phyloP scores from a whole-genome alignment of 1,284 basidiomycete species.

The Sporisorium iseilematis-ciliati region DNA sequence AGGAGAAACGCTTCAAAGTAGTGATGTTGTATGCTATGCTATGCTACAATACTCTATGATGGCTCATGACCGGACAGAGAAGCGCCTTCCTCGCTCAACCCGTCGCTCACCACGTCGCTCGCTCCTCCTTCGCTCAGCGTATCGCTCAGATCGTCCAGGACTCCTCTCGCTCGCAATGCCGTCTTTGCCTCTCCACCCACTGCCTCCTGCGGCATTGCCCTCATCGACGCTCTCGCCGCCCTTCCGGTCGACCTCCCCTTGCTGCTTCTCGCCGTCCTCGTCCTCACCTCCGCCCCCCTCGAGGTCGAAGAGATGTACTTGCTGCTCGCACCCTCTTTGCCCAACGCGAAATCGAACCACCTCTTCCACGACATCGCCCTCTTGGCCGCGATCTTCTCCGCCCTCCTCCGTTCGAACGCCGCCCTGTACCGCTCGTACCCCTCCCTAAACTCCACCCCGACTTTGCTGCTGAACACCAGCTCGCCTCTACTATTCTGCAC shows the following conservation, averaged over 20 bases:
- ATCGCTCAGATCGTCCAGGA: constrained; percentile 23
- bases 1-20: neutral
- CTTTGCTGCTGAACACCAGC: constrained; percentile 91
- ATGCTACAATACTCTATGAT: constrained; percentile 20
- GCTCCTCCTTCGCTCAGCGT: constrained; percentile 26
- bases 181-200: too few species aligned
- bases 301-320: neutral
- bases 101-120: constrained; percentile 31
- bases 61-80: constrained; percentile 36
- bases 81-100: constrained; percentile 18
- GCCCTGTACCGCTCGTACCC: constrained; percentile 91
- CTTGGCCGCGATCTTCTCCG: constrained; percentile 73
- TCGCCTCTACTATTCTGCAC: constrained; percentile 92
- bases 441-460: constrained; percentile 85
- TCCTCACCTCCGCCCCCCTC: neutral
- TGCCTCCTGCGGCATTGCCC: too few species aligned
- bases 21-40: neutral
- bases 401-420: constrained; percentile 86
- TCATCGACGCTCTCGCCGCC: neutral
- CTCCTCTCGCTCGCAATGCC: too few species aligned
- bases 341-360: constrained; percentile 38
- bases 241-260: too few species aligned
- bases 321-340: constrained; percentile 10
- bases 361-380: constrained; percentile 46
- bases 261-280: constrained; percentile 8